Evolutionary conservation across 257 asterid species (phyloP), one percentile per base, ranked within the genome.

Genomic region (Solanum acaule): DNA sequence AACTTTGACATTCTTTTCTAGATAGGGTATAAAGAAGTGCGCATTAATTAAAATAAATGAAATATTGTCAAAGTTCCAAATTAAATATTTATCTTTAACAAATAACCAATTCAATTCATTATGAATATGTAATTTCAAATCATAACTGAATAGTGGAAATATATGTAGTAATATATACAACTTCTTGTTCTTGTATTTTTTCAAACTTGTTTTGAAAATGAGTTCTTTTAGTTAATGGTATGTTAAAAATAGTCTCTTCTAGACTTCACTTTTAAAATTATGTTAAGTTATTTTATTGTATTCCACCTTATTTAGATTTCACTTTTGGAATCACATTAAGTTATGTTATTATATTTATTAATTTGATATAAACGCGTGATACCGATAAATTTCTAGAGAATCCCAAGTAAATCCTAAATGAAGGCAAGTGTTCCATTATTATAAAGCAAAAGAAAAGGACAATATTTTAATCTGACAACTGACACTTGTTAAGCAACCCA

Each of bases 371-470:
- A 65, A n/a, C 8, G n/a, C 3, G 0, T 4, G 3, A 65, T 67
- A 25, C 1, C 1, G 1, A 67, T 67, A 67, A 67, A 6, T 89
- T 84, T 78, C 1, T 15, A 33, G 88, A 84, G 83, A 77, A 16
- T 85, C 82, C 52, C 29, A 85, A 42, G 52, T 25, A 67, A 72
- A 72, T n/a, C 82, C 25, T 25, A 56, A 75, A 25, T 61, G 25
- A 14, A 40, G 77, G 27, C 88, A 20, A 2, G 65, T 77, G 23
- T 59, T 70, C 35, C 89, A 65, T 40, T 61, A 29, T 56, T 44
- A 35, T 34, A 70, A 63, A 46, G 23, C 89, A 16, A 31, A 34
- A 89, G 90, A 85, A 86, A 14, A 88, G 90, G 93, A 89, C 91
- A 92, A 89, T 44, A 29, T 31, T 27, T 40, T 59, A 77, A 67